Evolutionary conservation across 768 basidiomycete genomes (phyloP).

Genomic region (Thelephora aurantiotincta): DNA sequence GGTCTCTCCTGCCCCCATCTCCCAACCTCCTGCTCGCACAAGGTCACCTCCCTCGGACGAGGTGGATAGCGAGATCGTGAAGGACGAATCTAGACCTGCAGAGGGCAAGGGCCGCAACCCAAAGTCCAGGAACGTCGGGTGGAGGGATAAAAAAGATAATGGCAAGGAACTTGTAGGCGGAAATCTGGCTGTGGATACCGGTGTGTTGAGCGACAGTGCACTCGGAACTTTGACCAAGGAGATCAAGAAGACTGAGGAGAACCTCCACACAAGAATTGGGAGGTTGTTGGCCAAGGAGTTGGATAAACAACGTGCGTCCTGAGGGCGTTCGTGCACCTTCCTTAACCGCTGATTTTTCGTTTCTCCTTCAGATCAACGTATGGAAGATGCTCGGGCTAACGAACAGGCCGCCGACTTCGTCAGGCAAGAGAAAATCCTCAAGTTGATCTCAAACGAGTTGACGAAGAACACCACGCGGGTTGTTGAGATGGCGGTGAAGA

Average conservation of each 20-base stretch:
- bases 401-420: constrained; percentile 73
- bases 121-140: constrained; percentile 45
- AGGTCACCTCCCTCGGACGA: constrained; percentile 70
- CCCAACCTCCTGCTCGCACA: constrained; percentile 24
- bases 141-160: constrained; percentile 35
- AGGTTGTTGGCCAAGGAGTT: constrained; percentile 74
- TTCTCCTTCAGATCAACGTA: constrained; percentile 48
- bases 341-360: constrained; percentile 2
- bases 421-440: constrained; percentile 80
- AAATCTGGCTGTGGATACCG: constrained; percentile 19
- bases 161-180: constrained; percentile 27
- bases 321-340: constrained; percentile 3
- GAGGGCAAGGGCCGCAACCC: constrained; percentile 37
- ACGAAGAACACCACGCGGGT: constrained; percentile 81
- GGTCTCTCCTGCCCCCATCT: neutral
- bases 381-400: constrained; percentile 67
- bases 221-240: constrained; percentile 56
- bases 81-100: constrained; percentile 37
- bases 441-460: constrained; percentile 75
- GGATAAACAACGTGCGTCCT: constrained; percentile 71
- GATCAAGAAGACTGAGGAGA: constrained; percentile 76
- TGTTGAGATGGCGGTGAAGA: constrained; percentile 81
- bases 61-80: constrained; percentile 45
- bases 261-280: constrained; percentile 60
- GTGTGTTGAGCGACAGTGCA: constrained; percentile 32